These are phyloP conservation scores for Rheum nobile DNA, from an alignment of 148 eudicot species.

Conservation along the genomic window DNA sequence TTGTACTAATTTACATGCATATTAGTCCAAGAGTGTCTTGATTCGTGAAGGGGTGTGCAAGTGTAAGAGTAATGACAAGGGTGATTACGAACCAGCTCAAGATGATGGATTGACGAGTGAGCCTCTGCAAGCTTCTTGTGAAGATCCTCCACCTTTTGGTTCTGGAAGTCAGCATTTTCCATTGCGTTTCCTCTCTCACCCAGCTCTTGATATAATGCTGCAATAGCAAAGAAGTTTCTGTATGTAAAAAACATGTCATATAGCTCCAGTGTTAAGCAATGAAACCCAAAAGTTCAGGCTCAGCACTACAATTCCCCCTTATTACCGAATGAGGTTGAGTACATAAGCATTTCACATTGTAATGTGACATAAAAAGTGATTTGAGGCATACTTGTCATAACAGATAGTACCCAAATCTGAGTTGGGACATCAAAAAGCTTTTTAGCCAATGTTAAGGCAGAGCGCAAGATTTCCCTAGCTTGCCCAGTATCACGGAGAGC, in stretches of 20 bases:
- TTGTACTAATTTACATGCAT: neutral
- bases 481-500: conserved; percentile 87
- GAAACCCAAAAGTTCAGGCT: neutral
- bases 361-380: neutral
- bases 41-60: neutral
- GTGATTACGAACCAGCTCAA: conserved; percentile 41
- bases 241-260: neutral
- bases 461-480: conserved; percentile 91
- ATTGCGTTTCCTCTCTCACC: conserved; percentile 61
- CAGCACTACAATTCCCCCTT: neutral
- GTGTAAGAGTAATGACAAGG: conserved; percentile 11
- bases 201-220: conserved; percentile 74
- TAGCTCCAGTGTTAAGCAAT: neutral
- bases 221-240: conserved; percentile 6
- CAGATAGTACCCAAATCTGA: conserved; percentile 88
- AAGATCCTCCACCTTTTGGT: conserved; percentile 60
- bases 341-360: neutral
- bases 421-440: conserved; percentile 86
- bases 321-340: neutral
- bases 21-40: neutral
- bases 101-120: conserved; percentile 58
- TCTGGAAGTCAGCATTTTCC: conserved; percentile 67
- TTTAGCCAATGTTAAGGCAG: conserved; percentile 89
- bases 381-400: conserved; percentile 46
- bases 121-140: conserved; percentile 63